Percentiles rank a stretch among this genome's conserved stretches.
Conservation (phyloP, 441 rosid genomes). For the Aleurites moluccanus region DNA sequence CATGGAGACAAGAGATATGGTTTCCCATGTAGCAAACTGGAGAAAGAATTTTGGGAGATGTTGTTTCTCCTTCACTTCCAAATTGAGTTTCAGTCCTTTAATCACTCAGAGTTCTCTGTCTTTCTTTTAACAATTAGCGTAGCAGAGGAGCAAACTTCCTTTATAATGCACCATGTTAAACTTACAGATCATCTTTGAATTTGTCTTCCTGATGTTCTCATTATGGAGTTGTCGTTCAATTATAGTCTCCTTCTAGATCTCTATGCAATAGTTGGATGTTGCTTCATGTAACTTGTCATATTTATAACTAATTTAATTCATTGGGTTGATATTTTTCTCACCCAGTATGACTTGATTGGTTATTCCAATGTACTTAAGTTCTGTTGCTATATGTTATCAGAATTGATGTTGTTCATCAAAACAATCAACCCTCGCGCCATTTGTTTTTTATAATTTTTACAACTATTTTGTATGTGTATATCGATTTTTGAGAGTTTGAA, state of each 20-base stretch:
- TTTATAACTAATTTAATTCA: background rate
- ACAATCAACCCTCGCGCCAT: background rate
- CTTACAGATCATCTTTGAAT: background rate
- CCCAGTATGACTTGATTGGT: background rate
- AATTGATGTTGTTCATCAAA: background rate
- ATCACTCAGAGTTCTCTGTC: background rate
- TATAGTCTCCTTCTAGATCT: background rate
- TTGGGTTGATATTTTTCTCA: background rate
- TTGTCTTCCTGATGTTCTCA: constrained; percentile 1
- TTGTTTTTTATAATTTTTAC: background rate
- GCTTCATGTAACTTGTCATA: background rate
- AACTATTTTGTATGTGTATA: constrained; percentile 10
- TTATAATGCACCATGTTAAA: background rate
- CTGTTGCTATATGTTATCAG: constrained; percentile 1
- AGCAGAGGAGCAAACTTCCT: background rate
- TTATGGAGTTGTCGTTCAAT: background rate
- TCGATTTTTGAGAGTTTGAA: constrained; percentile 36
- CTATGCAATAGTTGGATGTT: background rate
- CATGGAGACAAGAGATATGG: background rate
- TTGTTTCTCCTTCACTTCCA: background rate
- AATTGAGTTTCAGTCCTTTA: constrained; percentile 1
- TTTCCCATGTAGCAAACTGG: background rate
- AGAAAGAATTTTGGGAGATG: background rate
- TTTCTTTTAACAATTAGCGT: background rate
- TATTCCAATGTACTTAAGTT: background rate